Evolutionary conservation across 805 yeast species (phyloP).

Genomic region (Suhomyces vadensis): DNA sequence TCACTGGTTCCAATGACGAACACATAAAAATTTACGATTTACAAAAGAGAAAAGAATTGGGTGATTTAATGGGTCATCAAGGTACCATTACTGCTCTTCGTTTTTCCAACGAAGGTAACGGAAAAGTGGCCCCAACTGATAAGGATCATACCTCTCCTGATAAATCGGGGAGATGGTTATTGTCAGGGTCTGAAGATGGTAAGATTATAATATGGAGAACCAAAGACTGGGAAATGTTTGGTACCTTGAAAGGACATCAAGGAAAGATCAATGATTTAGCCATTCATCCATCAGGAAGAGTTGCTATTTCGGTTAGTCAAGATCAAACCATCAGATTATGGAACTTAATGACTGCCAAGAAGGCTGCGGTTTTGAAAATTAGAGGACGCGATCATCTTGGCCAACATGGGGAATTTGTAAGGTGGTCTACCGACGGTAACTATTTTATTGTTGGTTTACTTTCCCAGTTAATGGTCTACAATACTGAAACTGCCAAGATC

Average conservation of each 20-base stretch:
- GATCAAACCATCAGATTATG: slow-evolving; percentile 85
- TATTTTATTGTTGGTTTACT: slow-evolving; percentile 74
- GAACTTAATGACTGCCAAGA: slow-evolving; percentile 96
- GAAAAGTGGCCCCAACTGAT: slow-evolving; percentile 11
- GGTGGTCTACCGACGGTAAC: slow-evolving; percentile 70
- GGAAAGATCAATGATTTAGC: slow-evolving; percentile 82
- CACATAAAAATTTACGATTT: slow-evolving; percentile 92
- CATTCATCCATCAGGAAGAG: slow-evolving; percentile 86
- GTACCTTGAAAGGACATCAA: slow-evolving; percentile 84
- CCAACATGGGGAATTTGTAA: slow-evolving; percentile 62
- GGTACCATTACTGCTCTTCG: slow-evolving; percentile 81
- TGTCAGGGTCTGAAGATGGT: slow-evolving; percentile 91
- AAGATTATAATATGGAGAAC: slow-evolving; percentile 90
- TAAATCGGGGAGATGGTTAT: slow-evolving; percentile 80
- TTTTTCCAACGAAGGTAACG: slow-evolving; percentile 56
- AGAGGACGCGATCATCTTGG: slow-evolving; percentile 67
- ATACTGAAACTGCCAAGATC: slow-evolving; percentile 61
- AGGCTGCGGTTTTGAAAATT: slow-evolving; percentile 80
- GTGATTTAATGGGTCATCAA: slow-evolving; percentile 82
- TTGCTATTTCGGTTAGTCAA: slow-evolving; percentile 85
- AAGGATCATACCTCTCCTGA: slow-evolving; percentile 17
- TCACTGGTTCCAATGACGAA: slow-evolving; percentile 94
- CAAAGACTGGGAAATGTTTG: slow-evolving; percentile 94
- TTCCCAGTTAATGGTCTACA: slow-evolving; percentile 63
- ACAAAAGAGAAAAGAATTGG: slow-evolving; percentile 90